These are phyloP conservation scores for Xerocomellus amylosporus DNA, from an alignment of 768 basidiomycete genomes.

Conservation along the genomic window DNA sequence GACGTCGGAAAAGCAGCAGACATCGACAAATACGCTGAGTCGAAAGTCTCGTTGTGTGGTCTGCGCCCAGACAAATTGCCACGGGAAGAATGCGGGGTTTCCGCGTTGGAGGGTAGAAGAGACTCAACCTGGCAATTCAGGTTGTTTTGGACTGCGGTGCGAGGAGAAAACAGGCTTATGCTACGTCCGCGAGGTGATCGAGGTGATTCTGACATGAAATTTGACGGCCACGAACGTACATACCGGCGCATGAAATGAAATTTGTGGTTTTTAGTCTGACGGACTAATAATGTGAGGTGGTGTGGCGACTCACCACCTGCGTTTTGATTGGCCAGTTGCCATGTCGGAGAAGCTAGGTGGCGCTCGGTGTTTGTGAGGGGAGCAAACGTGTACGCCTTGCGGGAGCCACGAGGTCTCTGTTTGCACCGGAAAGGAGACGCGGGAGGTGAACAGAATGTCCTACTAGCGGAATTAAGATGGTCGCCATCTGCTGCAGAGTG, in stretches of 20 bases:
- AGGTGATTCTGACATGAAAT: slow-evolving; percentile 27
- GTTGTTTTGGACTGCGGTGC: slow-evolving; percentile 24
- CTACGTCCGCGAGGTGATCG: slow-evolving; percentile 34
- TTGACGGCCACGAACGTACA: slow-evolving; percentile 16
- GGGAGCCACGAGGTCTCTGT: slow-evolving; percentile 26
- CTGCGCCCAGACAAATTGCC: slow-evolving; percentile 23
- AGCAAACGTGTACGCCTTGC: slow-evolving; percentile 34
- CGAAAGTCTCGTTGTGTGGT: slow-evolving; percentile 24
- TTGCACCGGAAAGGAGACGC: slow-evolving; percentile 22
- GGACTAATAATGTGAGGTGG: slow-evolving; percentile 10
- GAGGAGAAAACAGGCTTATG: slow-evolving; percentile 33
- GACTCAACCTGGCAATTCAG: slow-evolving; percentile 18
- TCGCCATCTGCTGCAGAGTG: slow-evolving; percentile 17
- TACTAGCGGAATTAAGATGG: slow-evolving; percentile 11
- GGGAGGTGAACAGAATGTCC: slow-evolving; percentile 17
- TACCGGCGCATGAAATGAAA: slow-evolving; percentile 22
- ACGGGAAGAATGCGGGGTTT: slow-evolving; percentile 29
- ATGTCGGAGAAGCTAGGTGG: slow-evolving; percentile 26
- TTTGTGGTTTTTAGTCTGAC: slow-evolving; percentile 19
- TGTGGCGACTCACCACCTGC: slow-evolving; percentile 29
- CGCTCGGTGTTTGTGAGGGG: slow-evolving; percentile 33
- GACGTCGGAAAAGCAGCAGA: slow-evolving; percentile 29
- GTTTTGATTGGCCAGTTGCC: slow-evolving; percentile 25
- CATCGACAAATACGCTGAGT: slow-evolving; percentile 23
- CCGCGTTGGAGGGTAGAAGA: slow-evolving; percentile 32